Percentiles rank a stretch among this genome's conserved stretches.
Evolutionary conservation across 208 protist species (phyloP).

Genomic region (Acanthamoeba rhysodes): DNA sequence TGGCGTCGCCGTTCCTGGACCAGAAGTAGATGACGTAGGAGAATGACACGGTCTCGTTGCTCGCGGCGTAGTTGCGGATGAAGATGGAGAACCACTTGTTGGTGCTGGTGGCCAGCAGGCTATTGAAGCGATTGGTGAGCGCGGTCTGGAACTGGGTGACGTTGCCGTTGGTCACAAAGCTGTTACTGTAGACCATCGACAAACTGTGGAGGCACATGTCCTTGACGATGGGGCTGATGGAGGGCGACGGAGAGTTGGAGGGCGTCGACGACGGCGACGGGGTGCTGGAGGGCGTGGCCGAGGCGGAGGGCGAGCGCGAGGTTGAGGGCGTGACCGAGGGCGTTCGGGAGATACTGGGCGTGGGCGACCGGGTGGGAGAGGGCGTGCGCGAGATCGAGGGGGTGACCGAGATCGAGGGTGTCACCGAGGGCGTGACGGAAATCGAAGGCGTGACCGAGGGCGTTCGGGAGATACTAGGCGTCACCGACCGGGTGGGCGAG

Average conservation of each 20-base stretch:
- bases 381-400: background rate
- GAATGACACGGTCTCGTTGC: background rate
- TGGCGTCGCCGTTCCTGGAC: background rate
- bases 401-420: background rate
- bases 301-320: background rate
- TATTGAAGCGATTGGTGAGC: background rate
- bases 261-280: background rate
- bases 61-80: background rate
- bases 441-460: background rate
- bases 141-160: background rate
- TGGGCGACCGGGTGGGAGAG: background rate
- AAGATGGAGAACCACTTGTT: slow-evolving; percentile 37
- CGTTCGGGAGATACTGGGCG: background rate
- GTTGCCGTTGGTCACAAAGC: background rate
- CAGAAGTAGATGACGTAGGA: slow-evolving; percentile 43
- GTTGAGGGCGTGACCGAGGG: no score
- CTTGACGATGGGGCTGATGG: background rate
- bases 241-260: slow-evolving; percentile 11
- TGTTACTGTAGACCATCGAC: background rate
- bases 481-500: background rate
- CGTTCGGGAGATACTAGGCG: background rate
- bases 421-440: background rate
- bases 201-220: background rate
- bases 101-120: background rate
- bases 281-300: background rate